Evolutionary conservation across 805 yeast genomes (phyloP), one percentile per base, ranked within the genome.

Genomic region (Yamadazyma ubonensis): DNA sequence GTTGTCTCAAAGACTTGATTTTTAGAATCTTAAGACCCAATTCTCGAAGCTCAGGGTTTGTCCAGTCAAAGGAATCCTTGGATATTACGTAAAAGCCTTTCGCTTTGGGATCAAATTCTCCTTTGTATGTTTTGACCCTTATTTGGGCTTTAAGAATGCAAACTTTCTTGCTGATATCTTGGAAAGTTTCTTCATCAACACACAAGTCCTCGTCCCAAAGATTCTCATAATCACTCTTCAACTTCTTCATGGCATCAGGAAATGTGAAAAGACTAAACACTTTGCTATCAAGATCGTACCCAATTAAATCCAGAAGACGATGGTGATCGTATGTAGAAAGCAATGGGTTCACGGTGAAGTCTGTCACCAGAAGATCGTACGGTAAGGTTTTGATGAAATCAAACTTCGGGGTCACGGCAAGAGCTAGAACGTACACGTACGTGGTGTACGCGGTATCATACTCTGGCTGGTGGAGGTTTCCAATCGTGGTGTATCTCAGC

Each of bases 271-370:
- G 18, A 25, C 14, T 25, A 18, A 35, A 27, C 19, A 35, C 26
- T 17, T 27, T n/a, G n/a, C 29, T 31, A 5, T 21, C 35, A 10
- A 32, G 2, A 6, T 32, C 35, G 11, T 20, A n/a, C n/a, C n/a
- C n/a, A n/a, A n/a, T n/a, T n/a, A n/a, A n/a, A n/a, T n/a, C n/a
- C n/a, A n/a, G n/a, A n/a, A n/a, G n/a, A n/a, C n/a, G n/a, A n/a
- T n/a, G n/a, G n/a, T n/a, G n/a, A n/a, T n/a, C n/a, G n/a, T n/a
- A n/a, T n/a, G n/a, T n/a, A n/a, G n/a, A n/a, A n/a, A n/a, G n/a
- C 23, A 32, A 20, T 7, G 31, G 29, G 28, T 50, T 50, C 1
- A 42, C 10, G 8, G 59, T 51, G 29, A 53, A 55, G 36, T 55
- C 59, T 4, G 56, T 52, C 4, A 52, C 51, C 27, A 32, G 49